Conservation (phyloP, 805 yeast genomes). For the Myxozyma mucilagina region DNA sequence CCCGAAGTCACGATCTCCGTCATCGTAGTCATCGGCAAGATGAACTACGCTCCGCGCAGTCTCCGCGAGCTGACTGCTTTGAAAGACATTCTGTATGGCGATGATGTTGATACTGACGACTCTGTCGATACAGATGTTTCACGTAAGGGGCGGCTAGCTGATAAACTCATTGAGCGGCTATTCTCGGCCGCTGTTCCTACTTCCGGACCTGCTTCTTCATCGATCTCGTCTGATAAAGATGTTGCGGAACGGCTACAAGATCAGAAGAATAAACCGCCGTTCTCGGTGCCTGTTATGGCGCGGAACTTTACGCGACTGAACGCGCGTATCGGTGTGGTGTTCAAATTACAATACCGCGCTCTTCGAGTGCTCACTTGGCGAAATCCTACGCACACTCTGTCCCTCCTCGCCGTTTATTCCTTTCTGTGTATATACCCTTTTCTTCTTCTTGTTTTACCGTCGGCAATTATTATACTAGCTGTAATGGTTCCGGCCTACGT, state of each 20-base stretch:
- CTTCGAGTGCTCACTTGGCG: conserved; percentile 72
- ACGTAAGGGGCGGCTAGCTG: conserved; percentile 25
- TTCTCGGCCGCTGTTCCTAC: conserved; percentile 26
- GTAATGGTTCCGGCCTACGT: conserved; percentile 71
- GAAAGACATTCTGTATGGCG: conserved; percentile 26
- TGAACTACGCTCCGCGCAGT: conserved; percentile 30
- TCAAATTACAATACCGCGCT: conserved; percentile 61
- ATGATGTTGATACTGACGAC: conserved; percentile 6
- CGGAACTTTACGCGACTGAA: conserved; percentile 61
- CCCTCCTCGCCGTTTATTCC: conserved; percentile 60
- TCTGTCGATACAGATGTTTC: neutral
- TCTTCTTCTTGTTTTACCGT: conserved; percentile 62
- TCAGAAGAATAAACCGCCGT: conserved; percentile 32
- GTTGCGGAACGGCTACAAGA: conserved; percentile 26
- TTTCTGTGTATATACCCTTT: conserved; percentile 71
- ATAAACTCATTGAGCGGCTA: conserved; percentile 27
- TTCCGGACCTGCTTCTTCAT: neutral
- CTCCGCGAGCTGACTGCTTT: conserved; percentile 29
- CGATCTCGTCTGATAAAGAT: neutral
- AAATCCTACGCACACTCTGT: conserved; percentile 66
- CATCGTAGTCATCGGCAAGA: too few relatives aligned
- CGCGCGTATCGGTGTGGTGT: conserved; percentile 54
- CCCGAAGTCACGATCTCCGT: too few relatives aligned
- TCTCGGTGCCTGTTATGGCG: conserved; percentile 56
- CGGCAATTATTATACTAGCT: conserved; percentile 54